phyloP scores from a whole-genome alignment of 257 asterid genomes.

The Buddleja alternifolia region DNA sequence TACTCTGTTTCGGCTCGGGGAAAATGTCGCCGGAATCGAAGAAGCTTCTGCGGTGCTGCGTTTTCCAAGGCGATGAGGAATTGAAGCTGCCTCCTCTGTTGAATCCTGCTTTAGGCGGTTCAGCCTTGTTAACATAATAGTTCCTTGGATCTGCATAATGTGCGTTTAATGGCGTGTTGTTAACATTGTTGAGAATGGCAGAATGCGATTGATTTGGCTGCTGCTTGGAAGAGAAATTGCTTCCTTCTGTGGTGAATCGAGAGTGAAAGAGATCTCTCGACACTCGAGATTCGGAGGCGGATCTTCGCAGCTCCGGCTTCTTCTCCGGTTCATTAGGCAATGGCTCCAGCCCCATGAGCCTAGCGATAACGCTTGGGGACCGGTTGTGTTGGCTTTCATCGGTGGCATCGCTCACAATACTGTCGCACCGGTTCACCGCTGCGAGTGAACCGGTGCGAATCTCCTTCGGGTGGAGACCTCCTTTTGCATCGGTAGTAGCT shows the following conservation, averaged over 20 bases:
- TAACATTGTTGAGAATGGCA: slow-evolving; percentile 23
- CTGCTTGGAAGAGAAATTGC: slow-evolving; percentile 35
- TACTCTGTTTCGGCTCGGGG: slow-evolving; percentile 75
- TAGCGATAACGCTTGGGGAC: slow-evolving; percentile 81
- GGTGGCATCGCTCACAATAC: slow-evolving; percentile 38
- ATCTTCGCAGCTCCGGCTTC: too few relatives aligned
- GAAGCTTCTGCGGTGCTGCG: slow-evolving; percentile 61
- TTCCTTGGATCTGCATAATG: slow-evolving; percentile 40
- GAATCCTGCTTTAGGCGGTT: slow-evolving; percentile 39
- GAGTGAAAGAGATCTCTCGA: slow-evolving; percentile 71
- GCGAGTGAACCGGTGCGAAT: slow-evolving; percentile 55
- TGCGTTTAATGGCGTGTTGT: slow-evolving; percentile 17
- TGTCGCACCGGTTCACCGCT: slow-evolving; percentile 36
- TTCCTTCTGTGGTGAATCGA: slow-evolving; percentile 45
- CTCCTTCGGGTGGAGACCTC: slow-evolving; percentile 80
- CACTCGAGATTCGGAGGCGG: slow-evolving; percentile 84
- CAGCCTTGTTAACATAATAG: slow-evolving; percentile 31
- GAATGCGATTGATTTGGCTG: slow-evolving; percentile 37
- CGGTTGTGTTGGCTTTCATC: slow-evolving; percentile 56
- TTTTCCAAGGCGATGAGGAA: slow-evolving; percentile 51
- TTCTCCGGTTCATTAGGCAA: slow-evolving; percentile 43
- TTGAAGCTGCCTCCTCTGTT: slow-evolving; percentile 45
- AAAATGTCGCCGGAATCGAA: slow-evolving; percentile 78
- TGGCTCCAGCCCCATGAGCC: slow-evolving; percentile 92
- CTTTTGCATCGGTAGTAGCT: slow-evolving; percentile 89